These are phyloP conservation scores for Blastobotrys elegans DNA, from an alignment of 1,139 yeast species.

Conservation along the genomic window DNA sequence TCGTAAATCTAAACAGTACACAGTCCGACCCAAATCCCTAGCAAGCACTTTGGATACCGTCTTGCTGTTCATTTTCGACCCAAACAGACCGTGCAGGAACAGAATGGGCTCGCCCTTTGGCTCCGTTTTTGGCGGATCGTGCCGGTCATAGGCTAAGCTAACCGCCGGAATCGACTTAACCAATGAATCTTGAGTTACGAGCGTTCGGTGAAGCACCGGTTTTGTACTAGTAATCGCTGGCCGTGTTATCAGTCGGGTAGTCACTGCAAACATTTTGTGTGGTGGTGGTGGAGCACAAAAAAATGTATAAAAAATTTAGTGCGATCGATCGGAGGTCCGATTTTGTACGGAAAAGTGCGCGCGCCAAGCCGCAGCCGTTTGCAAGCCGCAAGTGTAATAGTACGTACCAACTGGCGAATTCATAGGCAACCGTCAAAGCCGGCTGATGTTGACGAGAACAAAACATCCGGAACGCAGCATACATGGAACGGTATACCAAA, in stretches of 20 bases:
- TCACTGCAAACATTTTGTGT: neutral
- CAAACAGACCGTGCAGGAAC: conserved; percentile 85
- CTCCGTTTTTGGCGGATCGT: conserved; percentile 26
- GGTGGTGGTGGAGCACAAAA: too few relatives aligned
- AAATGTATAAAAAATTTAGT: too few relatives aligned
- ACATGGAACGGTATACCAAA: too few relatives aligned
- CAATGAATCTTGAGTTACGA: conserved; percentile 4
- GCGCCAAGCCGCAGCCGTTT: too few relatives aligned
- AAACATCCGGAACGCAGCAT: too few relatives aligned
- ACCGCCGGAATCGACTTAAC: conserved; percentile 37
- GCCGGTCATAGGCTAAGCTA: conserved; percentile 42
- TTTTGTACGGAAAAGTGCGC: too few relatives aligned
- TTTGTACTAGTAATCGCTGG: too few relatives aligned
- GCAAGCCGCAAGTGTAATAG: too few relatives aligned
- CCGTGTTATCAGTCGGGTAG: neutral
- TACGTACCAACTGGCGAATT: too few relatives aligned
- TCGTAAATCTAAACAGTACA: conserved; percentile 75
- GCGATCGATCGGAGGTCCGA: too few relatives aligned
- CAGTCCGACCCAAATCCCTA: conserved; percentile 34
- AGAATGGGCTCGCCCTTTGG: conserved; percentile 48
- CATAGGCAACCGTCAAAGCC: too few relatives aligned
- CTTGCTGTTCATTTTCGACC: conserved; percentile 72
- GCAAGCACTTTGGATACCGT: conserved; percentile 54
- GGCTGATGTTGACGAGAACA: too few relatives aligned
- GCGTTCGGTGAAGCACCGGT: neutral